Evolutionary conservation across 768 basidiomycete species (phyloP), one percentile per base, ranked within the genome.

Genomic region (Mycena pura): DNA sequence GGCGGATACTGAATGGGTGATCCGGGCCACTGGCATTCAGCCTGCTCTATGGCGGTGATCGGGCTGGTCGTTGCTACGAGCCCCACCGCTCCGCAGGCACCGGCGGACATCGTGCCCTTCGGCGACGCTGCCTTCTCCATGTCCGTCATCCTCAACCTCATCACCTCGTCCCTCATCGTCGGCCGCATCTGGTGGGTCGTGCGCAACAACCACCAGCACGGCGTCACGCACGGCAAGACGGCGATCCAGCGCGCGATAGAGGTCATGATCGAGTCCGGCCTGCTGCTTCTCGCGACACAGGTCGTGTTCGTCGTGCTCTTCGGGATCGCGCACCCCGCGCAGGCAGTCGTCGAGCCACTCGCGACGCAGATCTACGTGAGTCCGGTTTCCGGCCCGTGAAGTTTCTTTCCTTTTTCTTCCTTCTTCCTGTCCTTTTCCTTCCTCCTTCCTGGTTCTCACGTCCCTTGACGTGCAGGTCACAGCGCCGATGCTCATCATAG

Each of bases 91-190:
- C 72, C 76, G 9, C 58, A 68, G 21, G 73, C 77, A 11, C 79
- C 78, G 8, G 60, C 72, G 3, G 60, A 57, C 2, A 34, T 78
- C 14, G 71, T 73, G 11, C 73, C 79, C 0, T 63, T 80, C 6
- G 73, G 72, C 22, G 70, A 73, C 19, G 77, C 78, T 0, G 67
- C 56, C 11, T 79, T 76, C 27, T 29, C 60, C n/a, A 72, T 82
- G 36, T 77, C 81, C 2, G 71, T 82, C 32, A 72, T 71, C 47
- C 75, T 78, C 7, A 83, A 82, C 49, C 45, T 78, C 62, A 53
- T 81, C 21, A 71, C 80, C 21, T 80, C 80, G 4, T 45, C 50
- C 17, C 74, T 82, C 66, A 81, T 80, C 38, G 74, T 74, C 15
- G 70, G 58, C 46, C 78, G 76, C 24, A 76, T 83, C 27, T 81